These are phyloP conservation scores for Gossypium turneri DNA, from an alignment of 345 rosid species.

Conservation along the genomic window DNA sequence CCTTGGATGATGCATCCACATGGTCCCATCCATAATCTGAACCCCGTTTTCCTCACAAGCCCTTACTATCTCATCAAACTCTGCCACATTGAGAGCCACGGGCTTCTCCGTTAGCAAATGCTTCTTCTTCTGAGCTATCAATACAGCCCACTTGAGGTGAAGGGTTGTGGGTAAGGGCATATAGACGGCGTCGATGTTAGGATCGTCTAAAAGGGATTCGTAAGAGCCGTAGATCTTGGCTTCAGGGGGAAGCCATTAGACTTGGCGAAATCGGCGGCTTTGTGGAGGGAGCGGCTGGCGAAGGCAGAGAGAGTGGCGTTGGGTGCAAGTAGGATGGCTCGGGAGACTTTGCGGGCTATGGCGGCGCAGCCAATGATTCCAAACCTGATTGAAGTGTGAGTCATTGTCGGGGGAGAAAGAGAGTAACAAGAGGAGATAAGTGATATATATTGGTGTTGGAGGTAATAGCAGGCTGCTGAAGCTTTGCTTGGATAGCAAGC, in stretches of 20 bases:
- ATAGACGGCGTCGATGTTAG: conserved; percentile 67
- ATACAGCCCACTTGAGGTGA: conserved; percentile 60
- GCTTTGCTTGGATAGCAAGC: too few species aligned
- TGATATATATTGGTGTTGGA: too few species aligned
- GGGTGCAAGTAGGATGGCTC: not conserved
- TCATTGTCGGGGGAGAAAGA: not conserved
- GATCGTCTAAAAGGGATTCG: conserved; percentile 49
- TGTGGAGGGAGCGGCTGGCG: not conserved
- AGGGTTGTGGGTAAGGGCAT: conserved; percentile 68
- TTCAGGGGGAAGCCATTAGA: not conserved
- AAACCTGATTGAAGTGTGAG: not conserved
- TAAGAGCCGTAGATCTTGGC: not conserved
- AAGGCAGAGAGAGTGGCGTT: not conserved
- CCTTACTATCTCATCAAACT: conserved; percentile 53
- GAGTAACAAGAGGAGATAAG: not conserved
- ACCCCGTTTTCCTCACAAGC: conserved; percentile 60
- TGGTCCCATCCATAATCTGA: conserved; percentile 83
- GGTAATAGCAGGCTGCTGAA: too few species aligned
- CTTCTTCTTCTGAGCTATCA: conserved; percentile 65
- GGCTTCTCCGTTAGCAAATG: conserved; percentile 82
- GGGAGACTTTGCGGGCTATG: not conserved
- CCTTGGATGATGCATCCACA: conserved; percentile 80
- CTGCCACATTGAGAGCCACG: conserved; percentile 44
- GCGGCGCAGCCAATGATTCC: not conserved
- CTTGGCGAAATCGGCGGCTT: not conserved